Conservation (phyloP, 177 flowering plant species). For the Telopea speciosissima region DNA sequence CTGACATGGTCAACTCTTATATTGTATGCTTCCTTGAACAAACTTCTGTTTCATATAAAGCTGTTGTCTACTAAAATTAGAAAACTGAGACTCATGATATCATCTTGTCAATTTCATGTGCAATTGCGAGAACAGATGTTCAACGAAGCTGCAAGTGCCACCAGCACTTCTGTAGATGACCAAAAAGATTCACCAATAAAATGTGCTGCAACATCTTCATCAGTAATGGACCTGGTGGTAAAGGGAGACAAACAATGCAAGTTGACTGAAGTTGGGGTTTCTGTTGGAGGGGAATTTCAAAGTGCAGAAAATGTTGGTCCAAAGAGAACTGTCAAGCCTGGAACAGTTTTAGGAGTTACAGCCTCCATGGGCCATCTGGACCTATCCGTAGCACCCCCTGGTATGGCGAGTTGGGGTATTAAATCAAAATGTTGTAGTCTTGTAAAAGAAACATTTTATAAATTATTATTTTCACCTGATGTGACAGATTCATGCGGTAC, state of each 20-base stretch:
- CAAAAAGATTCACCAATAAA: constrained; percentile 1
- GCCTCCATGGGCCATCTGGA: constrained; percentile 11
- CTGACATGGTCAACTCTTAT: too few relatives aligned
- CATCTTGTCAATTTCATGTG: background rate
- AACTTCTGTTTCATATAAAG: too few relatives aligned
- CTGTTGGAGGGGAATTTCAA: constrained; percentile 10
- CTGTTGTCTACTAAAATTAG: too few relatives aligned
- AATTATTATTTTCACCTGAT: background rate
- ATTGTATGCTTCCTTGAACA: too few relatives aligned
- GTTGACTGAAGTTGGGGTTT: background rate
- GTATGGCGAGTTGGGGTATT: constrained; percentile 9
- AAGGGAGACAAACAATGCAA: background rate
- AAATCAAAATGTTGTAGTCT: background rate
- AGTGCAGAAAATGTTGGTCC: constrained; percentile 1
- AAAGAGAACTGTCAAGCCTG: constrained; percentile 6
- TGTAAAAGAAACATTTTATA: background rate
- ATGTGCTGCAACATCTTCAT: constrained; percentile 8
- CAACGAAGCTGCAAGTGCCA: background rate
- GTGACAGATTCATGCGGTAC: constrained; percentile 15
- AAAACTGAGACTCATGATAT: background rate
- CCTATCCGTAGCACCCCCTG: constrained; percentile 18
- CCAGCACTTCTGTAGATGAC: constrained; percentile 1
- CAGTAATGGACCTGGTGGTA: background rate
- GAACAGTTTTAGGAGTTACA: constrained; percentile 3
- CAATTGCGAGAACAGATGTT: constrained; percentile 10